Evolutionary conservation across 805 yeast species (phyloP), one percentile per base, ranked within the genome.

Genomic region (Candida cerambycidarum): DNA sequence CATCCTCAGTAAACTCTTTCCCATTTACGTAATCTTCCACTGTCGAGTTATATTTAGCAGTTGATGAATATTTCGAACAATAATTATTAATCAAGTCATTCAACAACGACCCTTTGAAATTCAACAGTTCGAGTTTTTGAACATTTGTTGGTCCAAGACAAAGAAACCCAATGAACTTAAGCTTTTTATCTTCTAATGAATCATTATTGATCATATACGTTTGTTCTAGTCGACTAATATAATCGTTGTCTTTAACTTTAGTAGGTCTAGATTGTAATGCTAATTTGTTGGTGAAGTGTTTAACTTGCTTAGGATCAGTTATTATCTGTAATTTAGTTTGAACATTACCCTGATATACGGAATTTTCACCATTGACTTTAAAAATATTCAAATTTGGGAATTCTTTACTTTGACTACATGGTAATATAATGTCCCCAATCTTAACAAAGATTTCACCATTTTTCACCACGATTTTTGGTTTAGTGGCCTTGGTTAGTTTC

Each of bases 71-170:
- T 11, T 34, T 34, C 3, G 38, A 21, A 19, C 69, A 50, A 45
- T 60, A 59, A 11, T 51, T 51, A 29, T 55, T 36, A 18, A 65
- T 43, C 33, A 62, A 50, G 5, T 53, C 38, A 9, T 18, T 36
- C n/a, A 50, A 50, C 15, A 55, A 36, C 11, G 38, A 8, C 11
- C 29, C 38, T 14, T 19, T 19, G 25, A 34, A 34, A 8, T 34
- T 34, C n/a, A 34, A 34, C 17, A 48, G 52, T 10, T 37, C 35
- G 8, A 41, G 15, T 21, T 18, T 28, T 37, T 40, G 29, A 32
- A 9, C 24, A 25, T 75, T 53, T 13, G 61, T 56, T 2, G 82
- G 80, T 1, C 79, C 82, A 32, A 77, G 55, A 1, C 82, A 78
- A 28, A 78, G 51, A 18, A 71, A 55, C 47, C 73, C 74, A 16